Conservation (phyloP, 108 stramenopile species). For the Conticribra weissflogii region DNA sequence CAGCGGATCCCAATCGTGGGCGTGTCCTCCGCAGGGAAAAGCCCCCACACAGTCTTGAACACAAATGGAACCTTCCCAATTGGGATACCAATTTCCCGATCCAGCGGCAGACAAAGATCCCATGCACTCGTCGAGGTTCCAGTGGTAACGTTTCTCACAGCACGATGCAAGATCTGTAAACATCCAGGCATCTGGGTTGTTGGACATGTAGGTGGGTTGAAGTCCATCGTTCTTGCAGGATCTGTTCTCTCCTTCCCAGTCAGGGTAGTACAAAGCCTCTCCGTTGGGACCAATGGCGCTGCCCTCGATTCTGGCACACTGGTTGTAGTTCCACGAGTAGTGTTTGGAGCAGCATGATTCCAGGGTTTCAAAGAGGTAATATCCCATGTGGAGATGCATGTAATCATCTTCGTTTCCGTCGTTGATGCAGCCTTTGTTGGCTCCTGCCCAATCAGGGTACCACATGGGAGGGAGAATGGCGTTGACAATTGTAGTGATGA, state of each 20-base stretch:
- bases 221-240: not conserved
- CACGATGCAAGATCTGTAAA: not conserved
- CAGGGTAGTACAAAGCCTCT: conserved; percentile 2
- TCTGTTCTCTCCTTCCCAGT: conserved; percentile 3
- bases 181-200: conserved; percentile 1
- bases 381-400: not conserved
- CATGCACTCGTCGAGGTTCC: not conserved
- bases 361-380: not conserved
- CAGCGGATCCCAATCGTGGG: conserved; percentile 1
- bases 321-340: not conserved
- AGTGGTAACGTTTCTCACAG: not conserved
- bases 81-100: not conserved
- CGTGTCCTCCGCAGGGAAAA: conserved; percentile 9
- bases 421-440: not conserved
- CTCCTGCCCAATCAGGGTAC: not conserved
- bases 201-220: not conserved
- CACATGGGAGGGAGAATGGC: not conserved
- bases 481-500: not conserved
- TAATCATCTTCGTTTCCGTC: conserved; percentile 7
- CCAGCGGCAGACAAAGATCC: not conserved
- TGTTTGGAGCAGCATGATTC: not conserved
- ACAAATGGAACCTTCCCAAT: not conserved
- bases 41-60: not conserved
- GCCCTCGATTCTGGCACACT: not conserved
- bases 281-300: not conserved